These are phyloP conservation scores for Brassica rapa DNA, from an alignment of 345 rosid species.

Conservation along the genomic window DNA sequence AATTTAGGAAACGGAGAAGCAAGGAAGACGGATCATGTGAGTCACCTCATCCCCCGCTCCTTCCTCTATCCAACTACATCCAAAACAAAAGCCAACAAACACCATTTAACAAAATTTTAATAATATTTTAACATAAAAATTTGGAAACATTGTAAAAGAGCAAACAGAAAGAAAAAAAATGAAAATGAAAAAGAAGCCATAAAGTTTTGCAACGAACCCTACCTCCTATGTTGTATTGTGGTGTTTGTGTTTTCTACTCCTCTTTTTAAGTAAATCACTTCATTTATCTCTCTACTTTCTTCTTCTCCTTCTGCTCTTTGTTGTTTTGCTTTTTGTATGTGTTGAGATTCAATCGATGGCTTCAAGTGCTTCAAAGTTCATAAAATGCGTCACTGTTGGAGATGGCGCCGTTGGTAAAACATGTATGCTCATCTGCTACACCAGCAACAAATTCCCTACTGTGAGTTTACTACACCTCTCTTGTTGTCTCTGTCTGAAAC, in stretches of 20 bases:
- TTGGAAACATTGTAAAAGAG: background rate
- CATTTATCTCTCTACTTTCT: slow-evolving; percentile 19
- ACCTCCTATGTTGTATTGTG: slow-evolving; percentile 12
- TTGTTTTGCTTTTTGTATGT: slow-evolving; percentile 5
- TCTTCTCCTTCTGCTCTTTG: background rate
- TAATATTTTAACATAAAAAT: background rate
- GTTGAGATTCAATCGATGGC: slow-evolving; percentile 30
- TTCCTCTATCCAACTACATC: slow-evolving; percentile 15
- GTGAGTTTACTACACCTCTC: slow-evolving; percentile 6
- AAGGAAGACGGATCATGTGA: slow-evolving; percentile 35
- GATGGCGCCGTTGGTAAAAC: slow-evolving; percentile 48
- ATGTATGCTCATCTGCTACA: slow-evolving; percentile 50
- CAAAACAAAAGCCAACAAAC: slow-evolving; percentile 26
- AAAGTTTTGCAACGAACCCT: slow-evolving; percentile 37
- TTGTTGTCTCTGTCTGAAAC: background rate
- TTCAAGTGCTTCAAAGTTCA: slow-evolving; percentile 43
- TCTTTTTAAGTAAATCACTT: slow-evolving; percentile 34
- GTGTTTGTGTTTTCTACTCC: slow-evolving; percentile 11
- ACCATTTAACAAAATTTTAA: background rate
- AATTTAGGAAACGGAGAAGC: slow-evolving; percentile 27
- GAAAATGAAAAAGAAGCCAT: background rate
- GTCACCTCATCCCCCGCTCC: slow-evolving; percentile 16
- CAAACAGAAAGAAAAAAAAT: background rate
- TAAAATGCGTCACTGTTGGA: slow-evolving; percentile 45
- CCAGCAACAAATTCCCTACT: slow-evolving; percentile 46